Evolutionary conservation across 768 basidiomycete genomes (phyloP).

Genomic region (Serendipita sp.): DNA sequence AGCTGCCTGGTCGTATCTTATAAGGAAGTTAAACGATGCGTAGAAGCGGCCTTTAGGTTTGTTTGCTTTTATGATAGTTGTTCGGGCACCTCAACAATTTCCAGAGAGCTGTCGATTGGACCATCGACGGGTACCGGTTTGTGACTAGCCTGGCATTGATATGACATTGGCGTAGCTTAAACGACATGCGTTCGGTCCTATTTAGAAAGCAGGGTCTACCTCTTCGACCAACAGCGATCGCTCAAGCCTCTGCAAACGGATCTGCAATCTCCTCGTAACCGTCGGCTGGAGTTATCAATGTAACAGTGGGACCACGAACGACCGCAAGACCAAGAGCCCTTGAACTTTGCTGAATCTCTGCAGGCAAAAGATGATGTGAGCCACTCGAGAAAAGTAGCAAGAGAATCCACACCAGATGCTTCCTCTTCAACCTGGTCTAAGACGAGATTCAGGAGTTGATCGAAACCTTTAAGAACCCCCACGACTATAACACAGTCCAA

Average conservation of each 20-base stretch:
- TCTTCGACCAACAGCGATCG: too few species aligned
- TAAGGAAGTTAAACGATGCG: conserved; percentile 75
- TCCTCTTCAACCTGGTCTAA: conserved; percentile 90
- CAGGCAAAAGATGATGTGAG: background rate
- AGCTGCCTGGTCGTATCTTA: conserved; percentile 89
- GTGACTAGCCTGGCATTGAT: too few species aligned
- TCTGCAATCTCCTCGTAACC: conserved; percentile 91
- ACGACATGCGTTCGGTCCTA: background rate
- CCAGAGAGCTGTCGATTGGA: background rate
- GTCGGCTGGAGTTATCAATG: conserved; percentile 84
- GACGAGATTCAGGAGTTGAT: conserved; percentile 92
- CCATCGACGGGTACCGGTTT: background rate
- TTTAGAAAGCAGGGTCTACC: background rate
- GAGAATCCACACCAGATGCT: conserved; percentile 36
- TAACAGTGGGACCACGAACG: conserved; percentile 86
- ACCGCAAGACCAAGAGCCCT: conserved; percentile 73
- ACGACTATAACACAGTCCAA: conserved; percentile 41
- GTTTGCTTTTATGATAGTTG: conserved; percentile 17
- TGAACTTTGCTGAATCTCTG: conserved; percentile 49
- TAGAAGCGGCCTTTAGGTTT: conserved; percentile 71
- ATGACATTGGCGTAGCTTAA: background rate
- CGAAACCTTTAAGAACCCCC: conserved; percentile 87
- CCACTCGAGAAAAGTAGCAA: conserved; percentile 11
- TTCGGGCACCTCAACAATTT: background rate
- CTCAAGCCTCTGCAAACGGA: conserved; percentile 42